Base-by-base conservation (phyloP, 1,284 basidiomycete genomes). In the Taiwanofungus camphoratus region DNA sequence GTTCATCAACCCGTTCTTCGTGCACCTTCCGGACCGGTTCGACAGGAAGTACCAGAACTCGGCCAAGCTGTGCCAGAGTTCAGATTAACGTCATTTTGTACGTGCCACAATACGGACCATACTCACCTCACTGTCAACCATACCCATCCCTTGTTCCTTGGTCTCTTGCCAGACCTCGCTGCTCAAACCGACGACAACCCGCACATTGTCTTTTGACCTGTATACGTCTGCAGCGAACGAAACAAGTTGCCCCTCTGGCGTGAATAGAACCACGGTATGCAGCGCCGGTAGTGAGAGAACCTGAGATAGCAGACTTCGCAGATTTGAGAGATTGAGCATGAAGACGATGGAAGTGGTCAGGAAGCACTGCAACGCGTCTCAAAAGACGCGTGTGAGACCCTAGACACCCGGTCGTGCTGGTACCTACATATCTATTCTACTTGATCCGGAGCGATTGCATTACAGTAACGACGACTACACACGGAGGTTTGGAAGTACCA, bases 111-210 rank as follows among this genome's bases (percentile, higher is more conserved):
- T 20, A 22, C 66, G 58, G 52, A 86, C 85, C 73, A 39, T 20
- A 22, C 66, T 57, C 52, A 86, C 85, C 73, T 87, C 85, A 56
- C 80, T 79, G 47, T 87, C 84, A 3, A 79, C 77, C 75, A 82
- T 81, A 18, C 82, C 82, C 36, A 71, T 52, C 15, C 74, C 76
- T 36, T 77, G 67, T 36, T 74, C 76, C 45, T 68, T 69, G 16
- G 78, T 81, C 61, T 88, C 85, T 43, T 77, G 76, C 85, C 86
- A 88, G 31, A 84, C 69, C 57, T 87, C 85, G 7, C 75, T 76
- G 36, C 77, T 75, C 11, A 88, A 62, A 13, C 84, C 86, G 9
- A 82, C 82, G 22, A 82, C 65, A 24, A 87, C 72, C 42, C 81
- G 75, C 37, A 87, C 71, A 45, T 83, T 77, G 55, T 88, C 86